Evolutionary conservation across 371 early-diverging fungal species (phyloP).

Genomic region (Circinella minor): DNA sequence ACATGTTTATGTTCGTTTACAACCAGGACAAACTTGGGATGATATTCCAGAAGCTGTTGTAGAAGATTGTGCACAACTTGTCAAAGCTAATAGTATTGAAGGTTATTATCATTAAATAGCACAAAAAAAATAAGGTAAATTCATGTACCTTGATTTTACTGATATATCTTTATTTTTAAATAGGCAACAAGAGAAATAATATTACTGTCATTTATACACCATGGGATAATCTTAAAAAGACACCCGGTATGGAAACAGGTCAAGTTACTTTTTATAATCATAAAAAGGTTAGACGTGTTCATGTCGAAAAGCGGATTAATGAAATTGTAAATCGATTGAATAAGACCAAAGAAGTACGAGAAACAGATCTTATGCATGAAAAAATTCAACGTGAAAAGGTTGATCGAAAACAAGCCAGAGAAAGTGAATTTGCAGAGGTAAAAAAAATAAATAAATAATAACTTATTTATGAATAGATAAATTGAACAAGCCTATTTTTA

Average conservation of each 20-base stretch:
- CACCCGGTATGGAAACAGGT: conserved; percentile 92
- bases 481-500: not conserved
- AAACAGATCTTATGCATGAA: conserved; percentile 78
- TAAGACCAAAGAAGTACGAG: conserved; percentile 83
- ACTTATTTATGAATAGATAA: too few species aligned
- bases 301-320: conserved; percentile 80
- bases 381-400: conserved; percentile 71
- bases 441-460: not conserved
- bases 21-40: conserved; percentile 79
- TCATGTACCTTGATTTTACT: not conserved
- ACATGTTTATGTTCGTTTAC: conserved; percentile 92
- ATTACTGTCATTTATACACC: conserved; percentile 94
- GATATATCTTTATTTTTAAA: not conserved
- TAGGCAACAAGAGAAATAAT: conserved; percentile 60
- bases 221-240: conserved; percentile 92
- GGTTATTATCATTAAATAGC: conserved; percentile 44
- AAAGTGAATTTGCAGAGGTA: conserved; percentile 58
- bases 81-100: conserved; percentile 96
- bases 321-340: conserved; percentile 91
- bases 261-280: conserved; percentile 91
- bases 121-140: not conserved
- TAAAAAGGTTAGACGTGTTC: conserved; percentile 78
- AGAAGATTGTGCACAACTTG: conserved; percentile 89
- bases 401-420: conserved; percentile 49
- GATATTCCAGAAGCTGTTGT: conserved; percentile 76